These are phyloP conservation scores for Leptodermis oblonga DNA, from an alignment of 257 asterid genomes.

Conservation along the genomic window DNA sequence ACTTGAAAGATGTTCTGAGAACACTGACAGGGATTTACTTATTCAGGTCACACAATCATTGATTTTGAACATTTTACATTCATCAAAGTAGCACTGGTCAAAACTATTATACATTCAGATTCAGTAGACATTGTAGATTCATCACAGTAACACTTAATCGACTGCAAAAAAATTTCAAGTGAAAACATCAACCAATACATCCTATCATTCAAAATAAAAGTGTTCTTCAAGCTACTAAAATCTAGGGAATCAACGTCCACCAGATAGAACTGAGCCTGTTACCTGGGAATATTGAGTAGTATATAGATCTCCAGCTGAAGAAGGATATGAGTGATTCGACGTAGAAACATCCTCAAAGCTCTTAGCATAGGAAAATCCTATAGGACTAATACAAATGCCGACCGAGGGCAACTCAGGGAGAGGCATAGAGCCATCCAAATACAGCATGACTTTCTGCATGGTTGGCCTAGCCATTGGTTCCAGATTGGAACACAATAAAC, in stretches of 20 bases:
- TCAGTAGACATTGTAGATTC: not conserved
- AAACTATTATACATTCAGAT: too few species aligned
- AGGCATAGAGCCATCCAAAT: constrained; percentile 40
- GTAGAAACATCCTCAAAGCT: constrained; percentile 44
- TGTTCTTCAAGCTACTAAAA: not conserved
- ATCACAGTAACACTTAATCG: not conserved
- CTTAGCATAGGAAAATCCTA: constrained; percentile 16
- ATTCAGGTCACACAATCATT: too few species aligned
- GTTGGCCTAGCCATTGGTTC: constrained; percentile 45
- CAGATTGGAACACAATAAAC: constrained; percentile 45
- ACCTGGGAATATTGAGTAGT: constrained; percentile 28
- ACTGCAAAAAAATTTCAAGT: not conserved
- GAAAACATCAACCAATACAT: too few species aligned
- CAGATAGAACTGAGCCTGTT: constrained; percentile 25
- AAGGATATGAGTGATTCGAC: constrained; percentile 22
- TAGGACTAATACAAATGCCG: constrained; percentile 19
- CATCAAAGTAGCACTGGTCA: too few species aligned
- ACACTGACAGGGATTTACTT: too few species aligned
- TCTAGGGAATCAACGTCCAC: constrained; percentile 35
- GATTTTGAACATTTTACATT: too few species aligned
- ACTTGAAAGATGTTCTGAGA: too few species aligned
- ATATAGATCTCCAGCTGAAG: constrained; percentile 20
- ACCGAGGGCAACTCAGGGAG: constrained; percentile 40
- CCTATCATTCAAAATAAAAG: too few species aligned
- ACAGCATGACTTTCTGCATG: constrained; percentile 40